Base-by-base conservation (phyloP, 352 stramenopile genomes). In the Globisporangium barbulae region DNA sequence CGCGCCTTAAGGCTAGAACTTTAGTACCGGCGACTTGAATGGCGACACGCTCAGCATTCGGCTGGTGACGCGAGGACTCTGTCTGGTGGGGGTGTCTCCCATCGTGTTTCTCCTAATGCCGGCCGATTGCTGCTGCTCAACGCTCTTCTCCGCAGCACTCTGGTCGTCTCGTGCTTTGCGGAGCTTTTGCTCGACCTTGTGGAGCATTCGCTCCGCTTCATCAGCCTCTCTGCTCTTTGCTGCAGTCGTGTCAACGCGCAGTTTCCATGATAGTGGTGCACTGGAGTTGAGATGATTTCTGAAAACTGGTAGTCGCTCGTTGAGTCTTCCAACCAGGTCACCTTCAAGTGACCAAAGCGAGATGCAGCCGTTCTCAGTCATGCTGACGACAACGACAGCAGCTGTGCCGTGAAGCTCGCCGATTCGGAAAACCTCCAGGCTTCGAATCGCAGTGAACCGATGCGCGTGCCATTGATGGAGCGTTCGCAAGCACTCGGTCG, bases 281-380 rank as follows among this genome's bases (percentile, higher is more conserved):
- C 28, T 47, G 12, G 25, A 19, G 47, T 9, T 53, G n/a, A 54
- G 6, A 5, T 33, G 53, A 22, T 60, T 52, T n/a, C 53, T 30
- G 1, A 42, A 30, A 13, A 60, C 7, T 19, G 21, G 30, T 13
- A 33, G 39, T 13, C 50, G 15, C 7, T 77, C 60, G 17, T 53
- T 44, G 13, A 87, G 50, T 37, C 48, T 57, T 9, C 76, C 74
- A 0, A 83, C 52, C 17, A 70, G 60, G n/a, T 71, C 47, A 2
- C 76, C 76, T 0, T 74, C 64, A 2, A 72, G 39, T 1, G 70
- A 74, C 68, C 77, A 85, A 9, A 88, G 61, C 0, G 70, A 72
- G 13, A 74, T 66, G 5, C 33, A 25, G 2, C 75, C 74, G 21
- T 73, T 72, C 19, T 82, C 72, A 6, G 63, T 67, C 5, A 74